Conservation (phyloP, 2,329 filamentous ascomycete genomes). For the Ophiostoma piceae region DNA sequence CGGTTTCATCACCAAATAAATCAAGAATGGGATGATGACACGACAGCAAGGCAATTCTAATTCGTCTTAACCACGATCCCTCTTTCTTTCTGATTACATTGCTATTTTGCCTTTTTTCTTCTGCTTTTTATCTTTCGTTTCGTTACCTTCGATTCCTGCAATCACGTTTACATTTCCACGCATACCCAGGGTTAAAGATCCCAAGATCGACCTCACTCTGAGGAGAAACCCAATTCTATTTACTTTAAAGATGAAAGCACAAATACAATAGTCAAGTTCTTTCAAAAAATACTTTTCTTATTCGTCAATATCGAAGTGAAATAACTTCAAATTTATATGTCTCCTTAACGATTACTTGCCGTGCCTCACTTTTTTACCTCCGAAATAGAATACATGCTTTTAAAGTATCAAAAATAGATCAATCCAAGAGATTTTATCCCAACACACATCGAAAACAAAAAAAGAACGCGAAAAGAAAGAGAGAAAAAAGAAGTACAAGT, state of each 20-base stretch:
- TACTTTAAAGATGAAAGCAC: not conserved
- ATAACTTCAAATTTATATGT: too few relatives aligned
- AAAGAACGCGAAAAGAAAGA: not conserved
- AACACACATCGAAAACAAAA: not conserved
- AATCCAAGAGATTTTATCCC: too few relatives aligned
- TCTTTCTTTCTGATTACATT: not conserved
- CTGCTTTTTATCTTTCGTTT: too few relatives aligned
- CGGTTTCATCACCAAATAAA: constrained; percentile 52
- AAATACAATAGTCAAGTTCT: too few relatives aligned
- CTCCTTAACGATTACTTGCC: too few relatives aligned
- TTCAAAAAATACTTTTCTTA: too few relatives aligned
- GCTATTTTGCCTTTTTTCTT: not conserved
- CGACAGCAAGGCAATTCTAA: not conserved
- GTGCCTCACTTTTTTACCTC: too few relatives aligned
- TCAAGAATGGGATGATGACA: too few relatives aligned
- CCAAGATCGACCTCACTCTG: not conserved
- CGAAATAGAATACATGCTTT: too few relatives aligned
- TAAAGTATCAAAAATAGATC: too few relatives aligned
- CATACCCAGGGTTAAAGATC: not conserved
- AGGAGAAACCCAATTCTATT: not conserved
- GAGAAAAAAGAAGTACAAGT: too few relatives aligned
- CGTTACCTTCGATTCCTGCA: not conserved
- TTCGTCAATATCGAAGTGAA: too few relatives aligned
- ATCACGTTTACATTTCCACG: not conserved
- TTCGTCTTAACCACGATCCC: not conserved